Conservation (phyloP, 768 basidiomycete genomes). For the Leccinum barrowsii region DNA sequence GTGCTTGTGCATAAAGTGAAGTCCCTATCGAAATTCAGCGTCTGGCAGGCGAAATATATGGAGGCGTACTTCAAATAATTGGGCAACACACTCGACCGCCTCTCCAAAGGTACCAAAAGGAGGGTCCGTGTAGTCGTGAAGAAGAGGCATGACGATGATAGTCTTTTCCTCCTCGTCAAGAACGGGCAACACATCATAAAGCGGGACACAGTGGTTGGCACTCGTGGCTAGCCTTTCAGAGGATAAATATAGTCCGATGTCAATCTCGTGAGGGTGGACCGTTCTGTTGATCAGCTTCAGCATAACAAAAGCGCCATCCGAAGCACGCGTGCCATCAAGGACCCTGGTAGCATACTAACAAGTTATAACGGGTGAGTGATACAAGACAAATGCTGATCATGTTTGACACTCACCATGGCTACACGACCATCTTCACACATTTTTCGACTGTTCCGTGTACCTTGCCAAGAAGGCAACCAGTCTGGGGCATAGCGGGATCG, state of each 20-base stretch:
- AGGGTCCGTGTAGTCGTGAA: conserved; percentile 21
- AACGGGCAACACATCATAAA: conserved; percentile 24
- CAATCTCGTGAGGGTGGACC: conserved; percentile 27
- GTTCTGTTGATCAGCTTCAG: conserved; percentile 27
- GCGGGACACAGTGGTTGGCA: conserved; percentile 35
- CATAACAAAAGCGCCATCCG: conserved; percentile 26
- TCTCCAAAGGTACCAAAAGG: background rate
- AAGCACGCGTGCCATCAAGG: conserved; percentile 29
- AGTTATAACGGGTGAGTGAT: background rate
- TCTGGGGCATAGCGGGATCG: background rate
- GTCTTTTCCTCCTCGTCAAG: background rate
- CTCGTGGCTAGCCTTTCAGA: background rate
- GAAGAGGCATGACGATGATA: conserved; percentile 35
- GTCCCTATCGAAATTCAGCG: background rate
- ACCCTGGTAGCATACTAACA: background rate
- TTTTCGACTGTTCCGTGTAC: too few relatives aligned
- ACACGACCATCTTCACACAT: too few relatives aligned
- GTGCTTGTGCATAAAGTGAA: background rate
- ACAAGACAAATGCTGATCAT: too few relatives aligned
- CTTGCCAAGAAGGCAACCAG: too few relatives aligned
- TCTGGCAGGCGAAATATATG: too few relatives aligned
- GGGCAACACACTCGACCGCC: background rate
- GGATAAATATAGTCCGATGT: conserved; percentile 24
- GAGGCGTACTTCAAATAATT: background rate
- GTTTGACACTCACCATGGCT: too few relatives aligned